phyloP scores from a whole-genome alignment of 2,329 filamentous ascomycete genomes.

The Aureobasidium sp. region DNA sequence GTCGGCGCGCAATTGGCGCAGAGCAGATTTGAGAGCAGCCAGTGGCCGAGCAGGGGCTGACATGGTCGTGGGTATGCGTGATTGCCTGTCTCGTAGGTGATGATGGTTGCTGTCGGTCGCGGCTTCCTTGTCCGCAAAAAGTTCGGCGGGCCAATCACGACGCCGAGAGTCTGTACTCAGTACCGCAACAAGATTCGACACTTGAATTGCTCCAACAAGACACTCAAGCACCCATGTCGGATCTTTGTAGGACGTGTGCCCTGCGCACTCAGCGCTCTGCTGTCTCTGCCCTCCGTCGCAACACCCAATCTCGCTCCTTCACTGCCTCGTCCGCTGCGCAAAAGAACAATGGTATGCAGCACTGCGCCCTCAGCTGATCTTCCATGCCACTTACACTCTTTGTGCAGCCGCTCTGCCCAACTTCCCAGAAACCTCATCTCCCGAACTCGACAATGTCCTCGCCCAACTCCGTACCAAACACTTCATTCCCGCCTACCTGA shows the following conservation, averaged over 20 bases:
- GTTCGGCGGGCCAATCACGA: conserved; percentile 14
- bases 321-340: conserved; percentile 8
- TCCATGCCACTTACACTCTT: not conserved
- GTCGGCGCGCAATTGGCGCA: conserved; percentile 49
- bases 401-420: conserved; percentile 32
- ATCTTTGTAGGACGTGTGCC: conserved; percentile 28
- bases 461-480: conserved; percentile 36
- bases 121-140: conserved; percentile 18
- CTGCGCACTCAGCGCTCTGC: conserved; percentile 27
- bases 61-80: conserved; percentile 38
- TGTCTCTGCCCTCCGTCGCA: conserved; percentile 17
- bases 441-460: conserved; percentile 37
- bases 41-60: conserved; percentile 57
- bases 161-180: conserved; percentile 1
- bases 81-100: not conserved
- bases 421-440: conserved; percentile 36
- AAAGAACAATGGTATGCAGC: conserved; percentile 5
- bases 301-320: conserved; percentile 9
- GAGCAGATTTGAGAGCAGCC: conserved; percentile 60
- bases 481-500: conserved; percentile 40
- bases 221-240: conserved; percentile 22
- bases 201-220: not conserved
- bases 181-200: not conserved
- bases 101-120: conserved; percentile 11
- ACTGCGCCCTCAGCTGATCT: not conserved